These are phyloP conservation scores for Mortierella polycephala DNA, from an alignment of 371 early-diverging fungal species.

Conservation along the genomic window DNA sequence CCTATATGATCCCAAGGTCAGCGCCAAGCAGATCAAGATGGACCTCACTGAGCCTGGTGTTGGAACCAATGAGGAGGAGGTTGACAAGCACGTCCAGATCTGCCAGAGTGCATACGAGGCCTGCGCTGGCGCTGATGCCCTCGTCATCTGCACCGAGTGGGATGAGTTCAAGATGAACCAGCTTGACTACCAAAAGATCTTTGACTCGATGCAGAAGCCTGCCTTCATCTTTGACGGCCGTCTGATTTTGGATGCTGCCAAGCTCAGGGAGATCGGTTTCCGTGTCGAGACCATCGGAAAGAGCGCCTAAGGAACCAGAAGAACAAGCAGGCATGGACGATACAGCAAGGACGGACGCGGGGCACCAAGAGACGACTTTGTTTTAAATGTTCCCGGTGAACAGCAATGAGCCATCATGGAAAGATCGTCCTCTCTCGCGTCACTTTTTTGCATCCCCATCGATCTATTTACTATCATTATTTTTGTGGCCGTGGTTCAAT, in stretches of 20 bases:
- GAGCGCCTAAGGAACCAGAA: constrained; percentile 52
- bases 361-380: too few relatives aligned
- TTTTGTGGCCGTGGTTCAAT: too few relatives aligned
- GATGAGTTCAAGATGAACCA: constrained; percentile 84
- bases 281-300: constrained; percentile 86
- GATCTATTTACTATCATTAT: too few relatives aligned
- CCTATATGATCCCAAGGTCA: constrained; percentile 95
- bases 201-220: constrained; percentile 84
- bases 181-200: constrained; percentile 80
- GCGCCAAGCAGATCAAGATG: constrained; percentile 79
- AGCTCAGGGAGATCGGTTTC: constrained; percentile 87
- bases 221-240: constrained; percentile 96
- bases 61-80: constrained; percentile 66
- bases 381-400: too few relatives aligned
- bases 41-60: constrained; percentile 83
- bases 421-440: too few relatives aligned
- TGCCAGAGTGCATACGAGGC: constrained; percentile 58
- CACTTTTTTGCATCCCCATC: too few relatives aligned
- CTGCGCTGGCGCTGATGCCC: constrained; percentile 75
- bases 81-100: constrained; percentile 73
- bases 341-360: too few relatives aligned
- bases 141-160: constrained; percentile 94
- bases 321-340: too few relatives aligned
- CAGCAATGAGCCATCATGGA: too few relatives aligned
- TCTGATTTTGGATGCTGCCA: constrained; percentile 79